Conservation (phyloP, 257 asterid species). For the Lycium barbarum region DNA sequence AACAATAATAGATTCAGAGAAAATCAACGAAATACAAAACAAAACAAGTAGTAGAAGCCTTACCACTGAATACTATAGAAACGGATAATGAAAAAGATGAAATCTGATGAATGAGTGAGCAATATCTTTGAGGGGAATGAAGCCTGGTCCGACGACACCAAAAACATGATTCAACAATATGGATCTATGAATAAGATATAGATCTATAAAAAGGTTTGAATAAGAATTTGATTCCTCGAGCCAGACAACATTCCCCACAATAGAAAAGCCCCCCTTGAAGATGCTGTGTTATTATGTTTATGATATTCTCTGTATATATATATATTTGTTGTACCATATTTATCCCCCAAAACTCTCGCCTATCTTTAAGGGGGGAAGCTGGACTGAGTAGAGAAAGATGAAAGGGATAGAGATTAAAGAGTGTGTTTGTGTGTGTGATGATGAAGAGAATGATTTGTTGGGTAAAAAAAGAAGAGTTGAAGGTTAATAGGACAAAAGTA, state of each 20-base stretch:
- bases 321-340: background rate
- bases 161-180: background rate
- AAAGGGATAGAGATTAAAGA: slow-evolving; percentile 22
- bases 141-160: slow-evolving; percentile 58
- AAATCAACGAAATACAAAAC: background rate
- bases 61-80: background rate
- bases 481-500: slow-evolving; percentile 44
- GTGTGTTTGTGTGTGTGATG: slow-evolving; percentile 25
- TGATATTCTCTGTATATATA: background rate
- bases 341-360: slow-evolving; percentile 6
- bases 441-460: slow-evolving; percentile 33
- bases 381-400: slow-evolving; percentile 19
- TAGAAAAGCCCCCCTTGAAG: slow-evolving; percentile 33
- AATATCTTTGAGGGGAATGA: slow-evolving; percentile 45
- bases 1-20: background rate
- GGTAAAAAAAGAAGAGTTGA: slow-evolving; percentile 28
- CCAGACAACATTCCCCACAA: slow-evolving; percentile 71
- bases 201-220: background rate
- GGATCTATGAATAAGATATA: slow-evolving; percentile 34
- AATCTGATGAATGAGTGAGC: slow-evolving; percentile 43
- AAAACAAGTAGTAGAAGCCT: background rate
- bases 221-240: slow-evolving; percentile 49
- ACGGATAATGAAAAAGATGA: background rate
- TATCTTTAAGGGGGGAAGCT: background rate
- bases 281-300: too few relatives aligned